Conservation (phyloP, 129 eudicot species). For the Lactuca saligna region DNA sequence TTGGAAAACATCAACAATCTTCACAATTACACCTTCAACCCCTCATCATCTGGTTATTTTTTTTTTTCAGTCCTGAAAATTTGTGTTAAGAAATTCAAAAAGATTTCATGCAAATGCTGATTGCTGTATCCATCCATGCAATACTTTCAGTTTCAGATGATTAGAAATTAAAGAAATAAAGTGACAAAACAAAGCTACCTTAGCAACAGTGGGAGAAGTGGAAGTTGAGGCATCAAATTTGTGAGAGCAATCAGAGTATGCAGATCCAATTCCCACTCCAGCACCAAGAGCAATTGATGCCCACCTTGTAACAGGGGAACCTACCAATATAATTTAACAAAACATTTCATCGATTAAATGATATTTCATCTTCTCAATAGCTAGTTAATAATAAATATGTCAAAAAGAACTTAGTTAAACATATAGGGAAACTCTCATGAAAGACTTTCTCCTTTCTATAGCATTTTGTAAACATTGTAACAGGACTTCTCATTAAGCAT, state of each 20-base stretch:
- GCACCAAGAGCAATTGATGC: constrained; percentile 94
- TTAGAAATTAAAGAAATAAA: background rate
- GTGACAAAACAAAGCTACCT: constrained; percentile 35
- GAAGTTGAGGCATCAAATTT: constrained; percentile 49
- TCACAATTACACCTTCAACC: constrained; percentile 25
- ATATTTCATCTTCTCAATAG: too few species aligned
- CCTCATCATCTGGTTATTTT: background rate
- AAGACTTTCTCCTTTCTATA: background rate
- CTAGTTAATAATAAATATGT: background rate
- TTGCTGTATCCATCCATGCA: too few species aligned
- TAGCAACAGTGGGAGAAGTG: constrained; percentile 31
- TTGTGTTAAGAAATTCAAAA: background rate
- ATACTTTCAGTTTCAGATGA: background rate
- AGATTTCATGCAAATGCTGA: background rate
- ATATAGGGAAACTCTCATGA: background rate
- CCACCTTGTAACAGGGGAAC: constrained; percentile 90
- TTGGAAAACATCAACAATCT: constrained; percentile 17
- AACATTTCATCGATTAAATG: background rate
- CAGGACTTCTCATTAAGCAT: background rate
- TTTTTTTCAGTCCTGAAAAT: constrained; percentile 29
- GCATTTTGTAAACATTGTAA: background rate
- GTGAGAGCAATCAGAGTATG: constrained; percentile 82
- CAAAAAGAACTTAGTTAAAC: background rate
- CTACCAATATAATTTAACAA: constrained; percentile 34
- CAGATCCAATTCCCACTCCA: constrained; percentile 91